phyloP scores from a whole-genome alignment of 2,329 filamentous ascomycete genomes.

The Fusarium graminum region DNA sequence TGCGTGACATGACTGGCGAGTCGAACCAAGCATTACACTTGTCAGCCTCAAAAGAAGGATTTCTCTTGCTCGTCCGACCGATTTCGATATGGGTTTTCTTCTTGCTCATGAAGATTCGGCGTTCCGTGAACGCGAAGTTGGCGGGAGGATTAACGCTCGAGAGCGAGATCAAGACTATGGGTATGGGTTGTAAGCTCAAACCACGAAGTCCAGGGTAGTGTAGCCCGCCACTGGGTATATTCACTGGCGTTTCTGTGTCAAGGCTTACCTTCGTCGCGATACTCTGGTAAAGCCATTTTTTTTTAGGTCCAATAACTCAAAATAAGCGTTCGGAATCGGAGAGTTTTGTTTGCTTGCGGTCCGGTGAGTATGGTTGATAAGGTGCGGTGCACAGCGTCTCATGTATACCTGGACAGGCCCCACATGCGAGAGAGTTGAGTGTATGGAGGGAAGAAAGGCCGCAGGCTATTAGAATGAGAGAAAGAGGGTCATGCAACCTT shows the following conservation, averaged over 20 bases:
- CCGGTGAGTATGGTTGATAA: not conserved
- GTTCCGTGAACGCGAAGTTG: constrained; percentile 43
- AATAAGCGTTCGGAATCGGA: not conserved
- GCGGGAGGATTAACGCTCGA: constrained; percentile 42
- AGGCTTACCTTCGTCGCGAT: constrained; percentile 46
- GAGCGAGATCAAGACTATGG: constrained; percentile 52
- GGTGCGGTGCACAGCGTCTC: constrained; percentile 26
- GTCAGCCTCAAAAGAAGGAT: constrained; percentile 51
- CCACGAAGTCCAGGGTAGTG: not conserved
- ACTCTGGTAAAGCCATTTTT: constrained; percentile 46
- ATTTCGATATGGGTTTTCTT: constrained; percentile 52
- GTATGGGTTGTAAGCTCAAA: constrained; percentile 39
- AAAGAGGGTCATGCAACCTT: not conserved
- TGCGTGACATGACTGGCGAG: constrained; percentile 77
- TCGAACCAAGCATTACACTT: constrained; percentile 75
- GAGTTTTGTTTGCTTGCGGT: constrained; percentile 4
- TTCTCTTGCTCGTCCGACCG: constrained; percentile 61
- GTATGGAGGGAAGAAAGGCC: not conserved
- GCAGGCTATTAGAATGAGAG: not conserved
- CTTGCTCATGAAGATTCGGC: constrained; percentile 52
- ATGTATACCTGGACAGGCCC: constrained; percentile 25
- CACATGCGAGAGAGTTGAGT: constrained; percentile 20
- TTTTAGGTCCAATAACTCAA: not conserved
- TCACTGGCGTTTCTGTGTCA: not conserved
- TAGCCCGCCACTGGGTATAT: not conserved